Evolutionary conservation across 2,329 filamentous ascomycete genomes (phyloP).

Genomic region (Alternaria ethzedia): DNA sequence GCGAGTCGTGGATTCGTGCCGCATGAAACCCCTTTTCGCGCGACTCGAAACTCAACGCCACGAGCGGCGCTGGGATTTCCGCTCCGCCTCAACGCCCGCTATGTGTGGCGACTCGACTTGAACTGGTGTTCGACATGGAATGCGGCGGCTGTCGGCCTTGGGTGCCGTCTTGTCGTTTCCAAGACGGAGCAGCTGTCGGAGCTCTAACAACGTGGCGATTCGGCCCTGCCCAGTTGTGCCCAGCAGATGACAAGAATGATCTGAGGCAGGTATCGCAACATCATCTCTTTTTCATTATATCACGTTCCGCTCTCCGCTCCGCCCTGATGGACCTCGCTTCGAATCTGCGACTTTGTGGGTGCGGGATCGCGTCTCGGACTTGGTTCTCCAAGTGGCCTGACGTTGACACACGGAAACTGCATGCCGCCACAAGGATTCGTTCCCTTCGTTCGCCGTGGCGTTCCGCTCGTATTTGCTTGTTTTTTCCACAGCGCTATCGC

Average conservation of each 20-base stretch:
- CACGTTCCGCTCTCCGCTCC: conserved; percentile 7
- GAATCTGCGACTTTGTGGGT: background rate
- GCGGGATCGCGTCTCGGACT: conserved; percentile 3
- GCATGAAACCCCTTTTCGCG: background rate
- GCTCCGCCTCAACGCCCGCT: conserved; percentile 5
- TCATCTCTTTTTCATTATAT: background rate
- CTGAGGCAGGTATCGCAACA: background rate
- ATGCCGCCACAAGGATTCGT: conserved; percentile 6
- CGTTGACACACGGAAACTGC: conserved; percentile 24
- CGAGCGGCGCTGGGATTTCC: conserved; percentile 1
- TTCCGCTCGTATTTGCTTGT: conserved; percentile 36
- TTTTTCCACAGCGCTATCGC: conserved; percentile 11
- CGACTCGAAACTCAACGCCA: conserved; percentile 1
- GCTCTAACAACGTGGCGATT: background rate
- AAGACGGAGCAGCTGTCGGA: background rate
- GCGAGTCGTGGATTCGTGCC: background rate
- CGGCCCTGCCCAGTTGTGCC: background rate
- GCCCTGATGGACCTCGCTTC: background rate
- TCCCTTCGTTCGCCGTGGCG: conserved; percentile 17
- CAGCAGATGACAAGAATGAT: background rate
- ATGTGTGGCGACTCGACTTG: background rate
- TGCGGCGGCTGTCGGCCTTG: background rate
- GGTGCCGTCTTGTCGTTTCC: conserved; percentile 1
- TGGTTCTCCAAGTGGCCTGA: conserved; percentile 18
- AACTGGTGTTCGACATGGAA: background rate